These are phyloP conservation scores for Capsella bursapastoris DNA, from an alignment of 345 rosid species.

Conservation along the genomic window DNA sequence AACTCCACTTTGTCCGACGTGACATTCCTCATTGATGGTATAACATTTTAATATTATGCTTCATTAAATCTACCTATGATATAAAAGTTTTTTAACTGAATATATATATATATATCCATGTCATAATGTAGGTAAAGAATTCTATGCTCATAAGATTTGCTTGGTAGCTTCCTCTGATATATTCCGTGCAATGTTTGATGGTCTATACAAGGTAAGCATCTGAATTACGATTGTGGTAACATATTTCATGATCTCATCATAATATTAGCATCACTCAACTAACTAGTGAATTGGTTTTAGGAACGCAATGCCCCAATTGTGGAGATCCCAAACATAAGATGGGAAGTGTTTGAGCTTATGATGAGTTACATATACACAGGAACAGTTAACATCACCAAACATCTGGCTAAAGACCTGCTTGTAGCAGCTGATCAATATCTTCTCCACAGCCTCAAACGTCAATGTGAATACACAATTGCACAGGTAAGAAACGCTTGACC, in stretches of 20 bases:
- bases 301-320: constrained; percentile 73
- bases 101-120: constrained; percentile 35
- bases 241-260: background rate
- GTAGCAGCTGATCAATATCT: constrained; percentile 89
- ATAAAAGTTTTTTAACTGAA: background rate
- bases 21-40: constrained; percentile 74
- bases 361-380: constrained; percentile 87
- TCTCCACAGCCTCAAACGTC: constrained; percentile 71
- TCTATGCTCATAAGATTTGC: constrained; percentile 76
- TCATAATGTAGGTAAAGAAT: constrained; percentile 55
- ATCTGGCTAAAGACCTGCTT: constrained; percentile 72
- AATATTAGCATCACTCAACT: constrained; percentile 18
- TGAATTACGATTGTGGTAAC: background rate
- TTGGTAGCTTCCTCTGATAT: constrained; percentile 82
- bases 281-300: constrained; percentile 47
- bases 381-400: constrained; percentile 49
- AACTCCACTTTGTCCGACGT: constrained; percentile 72
- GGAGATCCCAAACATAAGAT: constrained; percentile 75
- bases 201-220: constrained; percentile 66
- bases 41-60: background rate
- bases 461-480: constrained; percentile 69
- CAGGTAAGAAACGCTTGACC: constrained; percentile 48
- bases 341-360: constrained; percentile 81
- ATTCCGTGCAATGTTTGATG: constrained; percentile 86
- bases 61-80: background rate